Conservation (phyloP, 192 early-diverging fungal genomes). For the Coemansia sp. region DNA sequence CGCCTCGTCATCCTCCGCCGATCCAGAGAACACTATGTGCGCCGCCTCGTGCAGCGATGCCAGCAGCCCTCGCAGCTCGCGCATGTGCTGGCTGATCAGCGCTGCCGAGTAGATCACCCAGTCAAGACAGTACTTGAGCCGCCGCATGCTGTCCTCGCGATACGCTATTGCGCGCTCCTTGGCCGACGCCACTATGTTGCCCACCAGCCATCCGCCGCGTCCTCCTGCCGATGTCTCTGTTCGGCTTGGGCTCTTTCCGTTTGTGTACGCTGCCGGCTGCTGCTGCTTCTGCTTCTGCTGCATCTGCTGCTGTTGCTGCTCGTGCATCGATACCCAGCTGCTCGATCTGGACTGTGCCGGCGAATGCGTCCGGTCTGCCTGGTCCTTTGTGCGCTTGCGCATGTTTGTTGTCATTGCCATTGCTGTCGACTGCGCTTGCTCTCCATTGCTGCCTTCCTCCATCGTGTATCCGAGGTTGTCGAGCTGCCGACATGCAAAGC, state of each 20-base stretch:
- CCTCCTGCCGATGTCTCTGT: background rate
- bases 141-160: slow-evolving; percentile 85
- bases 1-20: background rate
- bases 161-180: slow-evolving; percentile 68
- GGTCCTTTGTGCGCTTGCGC: slow-evolving; percentile 47
- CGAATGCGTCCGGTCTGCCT: slow-evolving; percentile 10
- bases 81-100: slow-evolving; percentile 69
- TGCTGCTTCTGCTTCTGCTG: too few species aligned
- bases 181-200: slow-evolving; percentile 33
- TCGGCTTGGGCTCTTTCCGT: too few species aligned
- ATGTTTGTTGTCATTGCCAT: slow-evolving; percentile 6
- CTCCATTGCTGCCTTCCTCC: background rate
- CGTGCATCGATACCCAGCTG: background rate
- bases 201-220: slow-evolving; percentile 25
- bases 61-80: slow-evolving; percentile 60
- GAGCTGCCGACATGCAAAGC: slow-evolving; percentile 74
- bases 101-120: slow-evolving; percentile 85
- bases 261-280: background rate
- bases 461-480: slow-evolving; percentile 57
- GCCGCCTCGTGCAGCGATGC: slow-evolving; percentile 35
- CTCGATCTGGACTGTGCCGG: background rate
- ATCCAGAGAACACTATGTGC: background rate
- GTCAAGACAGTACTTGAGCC: slow-evolving; percentile 83
- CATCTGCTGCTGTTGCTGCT: too few species aligned
- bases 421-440: background rate